Base-by-base conservation (phyloP, 192 early-diverging fungal genomes). In the Umbelopsis isabellina region DNA sequence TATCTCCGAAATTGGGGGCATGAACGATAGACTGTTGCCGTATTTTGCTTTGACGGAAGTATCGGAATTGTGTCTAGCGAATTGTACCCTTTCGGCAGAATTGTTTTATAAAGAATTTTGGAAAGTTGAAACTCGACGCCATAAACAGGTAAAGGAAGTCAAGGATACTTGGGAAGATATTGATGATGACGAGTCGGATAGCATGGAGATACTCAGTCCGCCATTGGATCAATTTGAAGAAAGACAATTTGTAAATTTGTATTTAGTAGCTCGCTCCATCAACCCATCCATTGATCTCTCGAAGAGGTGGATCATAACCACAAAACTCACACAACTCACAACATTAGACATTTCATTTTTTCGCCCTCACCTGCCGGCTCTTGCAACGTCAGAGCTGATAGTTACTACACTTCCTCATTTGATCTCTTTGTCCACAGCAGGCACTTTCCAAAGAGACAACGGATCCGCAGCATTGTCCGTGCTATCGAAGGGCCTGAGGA, bases 281-380 rank as follows among this genome's bases (percentile, higher is more conserved):
- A 27, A 61, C 18, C 30, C 55, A 11, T 25, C 25, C 2, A 18
- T 61, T 16, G 55, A 61, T 16, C 25, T 61, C 15, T 61, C 55
- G 55, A 61, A 35, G 5, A 30, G 25, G 25, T 61, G 55, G 55
- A 33, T 35, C 3, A 61, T 61, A 15, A 37, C 55, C 3, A 35
- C 55, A 11, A 61, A 35, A 18, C 30, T 61, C 13, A 35, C 55
- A 16, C 55, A 61, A 10, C 55, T 61, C 9, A 61, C 55, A 12
- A 47, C 72, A 7, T 66, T 73, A 9, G 66, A 73, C 45, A 44
- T 73, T 35, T 73, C 64, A 4, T 73, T 73, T 49, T 45, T 70
- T 46, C 66, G 52, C 4, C 72, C 72, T 13, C 30, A 65, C 22
- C 50, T 73, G 12, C 72, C 72, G 7, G 46, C 65, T 2, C 21